Conservation (phyloP, 495 filamentous ascomycete genomes). For the Hypomontagnella submonticulosa region DNA sequence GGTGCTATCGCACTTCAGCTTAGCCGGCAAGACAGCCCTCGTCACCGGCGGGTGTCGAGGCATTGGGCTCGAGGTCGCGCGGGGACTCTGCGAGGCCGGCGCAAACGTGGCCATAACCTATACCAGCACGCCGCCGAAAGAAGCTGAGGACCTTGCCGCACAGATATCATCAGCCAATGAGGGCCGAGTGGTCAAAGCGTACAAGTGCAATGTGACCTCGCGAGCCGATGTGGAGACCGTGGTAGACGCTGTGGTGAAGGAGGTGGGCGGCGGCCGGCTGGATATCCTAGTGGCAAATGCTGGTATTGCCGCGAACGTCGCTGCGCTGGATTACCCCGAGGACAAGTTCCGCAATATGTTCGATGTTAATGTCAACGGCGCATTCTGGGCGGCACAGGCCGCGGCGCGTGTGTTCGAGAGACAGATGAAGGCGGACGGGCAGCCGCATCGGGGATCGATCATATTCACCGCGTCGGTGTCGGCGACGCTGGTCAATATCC, state of each 20-base stretch:
- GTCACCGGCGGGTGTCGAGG: constrained; percentile 61
- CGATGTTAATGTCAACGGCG: constrained; percentile 76
- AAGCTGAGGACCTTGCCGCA: constrained; percentile 37
- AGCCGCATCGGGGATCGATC: constrained; percentile 68
- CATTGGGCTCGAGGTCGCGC: constrained; percentile 52
- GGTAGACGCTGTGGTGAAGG: constrained; percentile 30
- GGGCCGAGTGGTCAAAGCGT: constrained; percentile 37
- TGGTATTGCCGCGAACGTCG: constrained; percentile 71
- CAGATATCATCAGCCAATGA: constrained; percentile 34
- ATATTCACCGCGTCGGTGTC: constrained; percentile 72
- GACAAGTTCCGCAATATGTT: constrained; percentile 75
- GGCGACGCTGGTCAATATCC: constrained; percentile 70
- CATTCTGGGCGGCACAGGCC: constrained; percentile 76
- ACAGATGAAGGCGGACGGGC: constrained; percentile 50
- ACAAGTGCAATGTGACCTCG: constrained; percentile 43
- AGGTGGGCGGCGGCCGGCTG: constrained; percentile 37
- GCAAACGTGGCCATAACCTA: constrained; percentile 55
- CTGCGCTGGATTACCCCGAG: constrained; percentile 71
- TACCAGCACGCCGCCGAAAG: constrained; percentile 33
- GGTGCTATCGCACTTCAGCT: constrained; percentile 52
- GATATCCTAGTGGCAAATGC: constrained; percentile 62
- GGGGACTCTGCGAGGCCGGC: constrained; percentile 55
- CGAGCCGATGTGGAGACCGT: constrained; percentile 27
- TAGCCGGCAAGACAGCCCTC: constrained; percentile 56
- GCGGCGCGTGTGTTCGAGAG: constrained; percentile 77